Evolutionary conservation across 306 rosid species (phyloP).

Genomic region (Rosa rugosa): DNA sequence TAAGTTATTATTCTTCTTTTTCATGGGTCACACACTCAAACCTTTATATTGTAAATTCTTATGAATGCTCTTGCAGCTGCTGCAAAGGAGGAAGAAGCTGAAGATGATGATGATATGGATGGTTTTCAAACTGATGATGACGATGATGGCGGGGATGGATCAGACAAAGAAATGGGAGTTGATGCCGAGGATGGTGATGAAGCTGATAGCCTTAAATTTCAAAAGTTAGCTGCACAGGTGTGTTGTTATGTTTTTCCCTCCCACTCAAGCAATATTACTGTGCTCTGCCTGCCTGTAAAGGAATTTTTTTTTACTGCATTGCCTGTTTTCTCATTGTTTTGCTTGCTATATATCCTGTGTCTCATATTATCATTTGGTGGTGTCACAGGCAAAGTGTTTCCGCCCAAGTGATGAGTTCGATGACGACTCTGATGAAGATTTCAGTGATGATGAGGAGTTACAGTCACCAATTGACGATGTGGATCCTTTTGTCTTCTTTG

Average conservation of each 20-base stretch:
- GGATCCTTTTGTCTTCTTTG: conserved; percentile 92
- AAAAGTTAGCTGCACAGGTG: conserved; percentile 92
- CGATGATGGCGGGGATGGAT: conserved; percentile 75
- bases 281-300: not conserved
- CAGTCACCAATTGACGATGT: conserved; percentile 97
- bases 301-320: not conserved
- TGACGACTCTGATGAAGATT: conserved; percentile 84
- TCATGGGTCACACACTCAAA: not conserved
- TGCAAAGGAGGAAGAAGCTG: conserved; percentile 82
- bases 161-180: conserved; percentile 92
- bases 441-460: conserved; percentile 92
- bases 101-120: conserved; percentile 97
- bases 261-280: not conserved
- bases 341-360: not conserved
- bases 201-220: conserved; percentile 63
- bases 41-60: conserved; percentile 8
- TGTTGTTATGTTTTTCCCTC: conserved; percentile 7
- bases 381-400: conserved; percentile 72
- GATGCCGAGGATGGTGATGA: conserved; percentile 89
- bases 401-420: conserved; percentile 61
- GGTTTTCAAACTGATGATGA: conserved; percentile 88
- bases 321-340: not conserved
- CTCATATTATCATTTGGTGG: conserved; percentile 14
- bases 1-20: too few species aligned
- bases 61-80: conserved; percentile 52